A percentile compares a stretch with the other conserved stretches of the same genome.
These are phyloP conservation scores for Mycena haematopus DNA, from an alignment of 768 basidiomycete species.

Conservation along the genomic window DNA sequence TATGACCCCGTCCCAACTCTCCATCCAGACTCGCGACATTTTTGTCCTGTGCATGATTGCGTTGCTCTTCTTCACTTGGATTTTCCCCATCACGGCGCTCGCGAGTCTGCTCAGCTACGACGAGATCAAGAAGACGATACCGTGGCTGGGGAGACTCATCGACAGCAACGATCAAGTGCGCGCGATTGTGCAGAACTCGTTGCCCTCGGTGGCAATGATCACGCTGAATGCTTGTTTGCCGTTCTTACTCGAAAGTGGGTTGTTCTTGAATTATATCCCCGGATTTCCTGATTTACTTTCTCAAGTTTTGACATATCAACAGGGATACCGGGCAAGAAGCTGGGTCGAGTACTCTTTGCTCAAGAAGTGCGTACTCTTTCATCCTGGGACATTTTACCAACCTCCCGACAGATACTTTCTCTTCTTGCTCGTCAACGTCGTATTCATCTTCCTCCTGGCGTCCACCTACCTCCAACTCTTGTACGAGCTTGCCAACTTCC, in stretches of 20 bases:
- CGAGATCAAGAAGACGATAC: slow-evolving; percentile 90
- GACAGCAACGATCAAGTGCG: slow-evolving; percentile 80
- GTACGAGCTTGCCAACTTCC: slow-evolving; percentile 90
- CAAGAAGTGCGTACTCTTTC: slow-evolving; percentile 70
- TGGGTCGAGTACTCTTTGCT: slow-evolving; percentile 93
- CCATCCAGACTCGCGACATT: slow-evolving; percentile 69
- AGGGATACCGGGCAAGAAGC: slow-evolving; percentile 89
- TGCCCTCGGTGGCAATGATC: slow-evolving; percentile 92
- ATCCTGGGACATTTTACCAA: slow-evolving; percentile 10
- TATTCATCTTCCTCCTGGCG: slow-evolving; percentile 93
- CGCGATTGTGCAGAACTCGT: slow-evolving; percentile 92
- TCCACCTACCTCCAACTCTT: slow-evolving; percentile 93
- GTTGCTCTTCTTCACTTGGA: slow-evolving; percentile 88
- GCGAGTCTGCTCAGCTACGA: slow-evolving; percentile 89
- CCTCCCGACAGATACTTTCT: slow-evolving; percentile 79
- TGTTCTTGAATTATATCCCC: slow-evolving; percentile 2
- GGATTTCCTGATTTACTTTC: slow-evolving; percentile 7
- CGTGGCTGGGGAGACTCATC: slow-evolving; percentile 87
- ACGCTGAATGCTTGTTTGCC: slow-evolving; percentile 88
- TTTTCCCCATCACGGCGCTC: slow-evolving; percentile 87
- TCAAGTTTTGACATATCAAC: slow-evolving; percentile 79
- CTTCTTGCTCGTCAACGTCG: slow-evolving; percentile 89
- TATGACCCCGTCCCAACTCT: slow-evolving; percentile 68
- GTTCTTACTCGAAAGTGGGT: slow-evolving; percentile 83
- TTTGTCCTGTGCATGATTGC: slow-evolving; percentile 74